A percentile compares a stretch with the other conserved stretches of the same genome.
These are phyloP conservation scores for Mucor lusitanicus DNA, from an alignment of 371 early-diverging fungal genomes.

Conservation along the genomic window DNA sequence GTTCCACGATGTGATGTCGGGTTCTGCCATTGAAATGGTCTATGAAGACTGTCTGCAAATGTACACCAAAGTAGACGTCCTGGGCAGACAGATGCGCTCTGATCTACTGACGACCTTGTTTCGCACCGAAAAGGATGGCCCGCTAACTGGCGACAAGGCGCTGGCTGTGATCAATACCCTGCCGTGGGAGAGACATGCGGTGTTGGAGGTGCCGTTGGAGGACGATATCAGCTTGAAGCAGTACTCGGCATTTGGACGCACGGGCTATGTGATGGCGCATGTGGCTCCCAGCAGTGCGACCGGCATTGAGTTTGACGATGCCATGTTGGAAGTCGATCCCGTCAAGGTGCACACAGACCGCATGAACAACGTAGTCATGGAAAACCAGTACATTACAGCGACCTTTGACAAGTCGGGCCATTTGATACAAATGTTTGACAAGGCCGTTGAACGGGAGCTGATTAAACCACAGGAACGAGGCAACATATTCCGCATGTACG, in stretches of 20 bases:
- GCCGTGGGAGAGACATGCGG: slow-evolving; percentile 74
- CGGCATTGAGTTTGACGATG: not conserved
- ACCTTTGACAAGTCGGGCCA: slow-evolving; percentile 74
- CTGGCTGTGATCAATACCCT: slow-evolving; percentile 80
- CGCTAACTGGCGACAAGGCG: slow-evolving; percentile 15
- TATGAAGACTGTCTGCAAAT: slow-evolving; percentile 74
- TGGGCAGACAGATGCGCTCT: slow-evolving; percentile 41
- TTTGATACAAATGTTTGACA: slow-evolving; percentile 67
- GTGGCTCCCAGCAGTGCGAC: slow-evolving; percentile 12
- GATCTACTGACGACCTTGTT: slow-evolving; percentile 21
- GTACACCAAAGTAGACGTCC: slow-evolving; percentile 42
- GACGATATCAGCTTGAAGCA: slow-evolving; percentile 50
- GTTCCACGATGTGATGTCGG: slow-evolving; percentile 94
- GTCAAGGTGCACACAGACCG: slow-evolving; percentile 40
- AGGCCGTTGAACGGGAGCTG: slow-evolving; percentile 69
- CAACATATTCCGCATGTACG: slow-evolving; percentile 78
- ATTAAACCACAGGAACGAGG: slow-evolving; percentile 65
- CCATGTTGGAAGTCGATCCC: slow-evolving; percentile 16
- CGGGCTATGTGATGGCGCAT: slow-evolving; percentile 51
- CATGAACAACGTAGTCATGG: slow-evolving; percentile 57
- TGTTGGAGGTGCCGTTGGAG: slow-evolving; percentile 70
- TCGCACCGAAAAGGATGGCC: not conserved
- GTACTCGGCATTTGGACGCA: slow-evolving; percentile 51
- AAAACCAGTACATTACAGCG: slow-evolving; percentile 68
- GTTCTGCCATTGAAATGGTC: slow-evolving; percentile 86